phyloP scores from a whole-genome alignment of 1,139 yeast species.

The Kodamaea ohmeri region DNA sequence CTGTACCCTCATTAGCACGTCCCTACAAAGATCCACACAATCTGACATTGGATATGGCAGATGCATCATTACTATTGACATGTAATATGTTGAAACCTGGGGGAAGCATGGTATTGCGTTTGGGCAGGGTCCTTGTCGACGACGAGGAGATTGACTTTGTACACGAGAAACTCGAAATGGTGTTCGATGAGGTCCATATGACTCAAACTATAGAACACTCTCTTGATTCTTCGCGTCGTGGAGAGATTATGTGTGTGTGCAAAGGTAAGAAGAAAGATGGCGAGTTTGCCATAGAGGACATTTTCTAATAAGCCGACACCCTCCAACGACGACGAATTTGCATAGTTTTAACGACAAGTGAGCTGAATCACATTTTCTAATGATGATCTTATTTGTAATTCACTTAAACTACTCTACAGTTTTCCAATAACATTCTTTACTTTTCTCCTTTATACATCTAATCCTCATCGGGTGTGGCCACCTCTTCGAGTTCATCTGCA shows the following conservation, averaged over 20 bases:
- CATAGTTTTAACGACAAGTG: no score
- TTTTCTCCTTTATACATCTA: not conserved
- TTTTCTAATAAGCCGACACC: constrained; percentile 9
- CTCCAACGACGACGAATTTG: no score
- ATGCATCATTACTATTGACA: constrained; percentile 80
- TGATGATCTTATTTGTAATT: no score
- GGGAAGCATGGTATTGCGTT: constrained; percentile 74
- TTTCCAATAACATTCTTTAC: constrained; percentile 4
- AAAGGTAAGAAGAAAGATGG: constrained; percentile 39
- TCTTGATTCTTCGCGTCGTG: constrained; percentile 1
- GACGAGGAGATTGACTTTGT: constrained; percentile 58
- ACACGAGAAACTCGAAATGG: constrained; percentile 52
- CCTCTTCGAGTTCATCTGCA: constrained; percentile 21
- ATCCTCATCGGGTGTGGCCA: constrained; percentile 15
- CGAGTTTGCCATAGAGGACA: constrained; percentile 33
- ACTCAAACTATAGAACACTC: constrained; percentile 1
- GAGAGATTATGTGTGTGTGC: constrained; percentile 55
- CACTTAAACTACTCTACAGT: constrained; percentile 1
- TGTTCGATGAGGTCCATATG: constrained; percentile 41
- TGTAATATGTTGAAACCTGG: constrained; percentile 63
- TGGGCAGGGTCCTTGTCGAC: constrained; percentile 53
- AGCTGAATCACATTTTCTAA: no score
- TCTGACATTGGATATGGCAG: constrained; percentile 66
- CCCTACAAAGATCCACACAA: constrained; percentile 27
- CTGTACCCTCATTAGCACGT: constrained; percentile 27